A percentile compares a stretch with the other conserved stretches of the same genome.
These are phyloP conservation scores for Saccharomycopsis malanga DNA, from an alignment of 805 yeast species.

Conservation along the genomic window DNA sequence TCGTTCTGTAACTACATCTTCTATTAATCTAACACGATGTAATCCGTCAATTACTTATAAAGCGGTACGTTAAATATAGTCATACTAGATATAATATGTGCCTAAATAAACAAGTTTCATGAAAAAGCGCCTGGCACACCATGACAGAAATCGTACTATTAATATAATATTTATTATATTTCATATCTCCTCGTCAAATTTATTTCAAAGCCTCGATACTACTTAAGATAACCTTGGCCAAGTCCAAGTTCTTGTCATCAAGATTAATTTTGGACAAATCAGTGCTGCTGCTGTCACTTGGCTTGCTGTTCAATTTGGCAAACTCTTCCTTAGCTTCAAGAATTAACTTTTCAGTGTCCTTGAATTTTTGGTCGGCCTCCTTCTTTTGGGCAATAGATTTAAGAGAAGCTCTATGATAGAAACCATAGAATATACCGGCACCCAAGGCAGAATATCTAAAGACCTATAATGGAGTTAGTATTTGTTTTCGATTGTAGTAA, in stretches of 20 bases:
- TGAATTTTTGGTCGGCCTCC: slow-evolving; percentile 51
- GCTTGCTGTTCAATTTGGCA: slow-evolving; percentile 52
- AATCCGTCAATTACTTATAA: too few relatives aligned
- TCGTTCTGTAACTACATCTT: too few relatives aligned
- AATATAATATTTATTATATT: too few relatives aligned
- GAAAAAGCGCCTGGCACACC: too few relatives aligned
- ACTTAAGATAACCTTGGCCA: slow-evolving; percentile 60
- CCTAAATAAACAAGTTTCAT: too few relatives aligned
- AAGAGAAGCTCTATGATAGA: slow-evolving; percentile 69
- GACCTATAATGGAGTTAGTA: slow-evolving; percentile 38
- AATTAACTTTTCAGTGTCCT: slow-evolving; percentile 66
- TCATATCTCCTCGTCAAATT: too few relatives aligned
- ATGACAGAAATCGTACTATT: too few relatives aligned
- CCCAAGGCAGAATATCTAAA: slow-evolving; percentile 90
- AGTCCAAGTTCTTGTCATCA: slow-evolving; percentile 87
- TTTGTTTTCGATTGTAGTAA: not conserved
- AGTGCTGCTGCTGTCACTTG: slow-evolving; percentile 38
- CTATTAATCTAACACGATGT: too few relatives aligned
- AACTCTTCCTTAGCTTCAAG: slow-evolving; percentile 85
- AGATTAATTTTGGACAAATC: slow-evolving; percentile 54
- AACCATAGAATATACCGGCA: slow-evolving; percentile 85
- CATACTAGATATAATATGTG: too few relatives aligned
- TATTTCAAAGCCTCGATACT: slow-evolving; percentile 50
- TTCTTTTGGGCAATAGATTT: slow-evolving; percentile 52
- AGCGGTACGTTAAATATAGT: too few relatives aligned